These are phyloP conservation scores for Rhodotorula mucilaginosa DNA, from an alignment of 1,284 basidiomycete genomes.

Conservation along the genomic window DNA sequence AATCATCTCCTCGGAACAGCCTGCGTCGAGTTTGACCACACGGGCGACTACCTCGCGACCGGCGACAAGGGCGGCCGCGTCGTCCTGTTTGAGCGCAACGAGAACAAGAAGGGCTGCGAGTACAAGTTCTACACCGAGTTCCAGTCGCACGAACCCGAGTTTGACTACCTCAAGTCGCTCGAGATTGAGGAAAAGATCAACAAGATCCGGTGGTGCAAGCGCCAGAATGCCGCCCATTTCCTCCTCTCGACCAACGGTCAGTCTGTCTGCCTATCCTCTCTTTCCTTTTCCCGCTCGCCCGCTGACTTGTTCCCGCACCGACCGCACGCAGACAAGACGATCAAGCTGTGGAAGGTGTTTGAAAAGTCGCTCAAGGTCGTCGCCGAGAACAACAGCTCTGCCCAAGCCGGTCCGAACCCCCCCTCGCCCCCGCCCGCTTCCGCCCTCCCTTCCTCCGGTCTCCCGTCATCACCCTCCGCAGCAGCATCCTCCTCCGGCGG, in stretches of 20 bases:
- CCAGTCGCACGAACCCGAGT: slow-evolving; percentile 97
- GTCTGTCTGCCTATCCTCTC: slow-evolving; percentile 40
- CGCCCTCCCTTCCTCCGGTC: slow-evolving; percentile 12
- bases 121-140: slow-evolving; percentile 99
- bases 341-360: slow-evolving; percentile 99
- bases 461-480: slow-evolving; percentile 28
- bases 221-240: slow-evolving; percentile 97
- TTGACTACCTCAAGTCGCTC: slow-evolving; percentile 98
- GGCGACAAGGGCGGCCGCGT: slow-evolving; percentile 99
- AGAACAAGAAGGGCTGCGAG: slow-evolving; percentile 99
- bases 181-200: slow-evolving; percentile 99
- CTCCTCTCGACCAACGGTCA: slow-evolving; percentile 92
- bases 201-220: slow-evolving; percentile 99
- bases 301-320: background rate
- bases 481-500: slow-evolving; percentile 45
- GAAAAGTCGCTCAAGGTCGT: slow-evolving; percentile 96
- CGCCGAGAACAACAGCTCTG: slow-evolving; percentile 77
- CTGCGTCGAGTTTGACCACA: slow-evolving; percentile 99
- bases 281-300: background rate
- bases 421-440: slow-evolving; percentile 21
- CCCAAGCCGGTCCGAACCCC: slow-evolving; percentile 37
- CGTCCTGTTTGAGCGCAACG: slow-evolving; percentile 97
- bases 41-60: slow-evolving; percentile 97
- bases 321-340: slow-evolving; percentile 81
- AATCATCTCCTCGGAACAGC: slow-evolving; percentile 48